Evolutionary conservation across 2,329 filamentous ascomycete genomes (phyloP).

Genomic region (Apiospora kogelbergensis): DNA sequence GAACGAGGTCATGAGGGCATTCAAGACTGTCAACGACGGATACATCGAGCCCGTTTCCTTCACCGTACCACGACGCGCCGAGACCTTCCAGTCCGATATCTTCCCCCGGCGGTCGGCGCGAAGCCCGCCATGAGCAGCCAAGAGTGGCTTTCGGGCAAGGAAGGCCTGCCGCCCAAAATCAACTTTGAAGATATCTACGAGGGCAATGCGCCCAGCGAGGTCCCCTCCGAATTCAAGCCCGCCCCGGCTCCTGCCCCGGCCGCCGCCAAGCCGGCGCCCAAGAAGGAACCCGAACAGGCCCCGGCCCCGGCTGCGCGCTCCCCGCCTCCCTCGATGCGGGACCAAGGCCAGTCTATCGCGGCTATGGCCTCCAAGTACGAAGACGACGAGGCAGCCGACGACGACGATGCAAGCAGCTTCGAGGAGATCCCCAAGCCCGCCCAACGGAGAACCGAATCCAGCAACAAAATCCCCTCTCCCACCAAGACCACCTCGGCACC

Average conservation of each 20-base stretch:
- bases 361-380: slow-evolving; percentile 84
- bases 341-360: slow-evolving; percentile 85
- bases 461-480: slow-evolving; percentile 18
- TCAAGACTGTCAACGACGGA: slow-evolving; percentile 92
- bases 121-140: slow-evolving; percentile 77
- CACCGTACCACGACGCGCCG: slow-evolving; percentile 88
- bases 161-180: slow-evolving; percentile 83
- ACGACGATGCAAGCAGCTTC: slow-evolving; percentile 73
- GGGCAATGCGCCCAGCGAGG: slow-evolving; percentile 75
- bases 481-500: slow-evolving; percentile 39
- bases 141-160: slow-evolving; percentile 88
- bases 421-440: slow-evolving; percentile 79
- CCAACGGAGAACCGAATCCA: slow-evolving; percentile 49
- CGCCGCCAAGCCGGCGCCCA: slow-evolving; percentile 47
- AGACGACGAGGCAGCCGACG: slow-evolving; percentile 62
- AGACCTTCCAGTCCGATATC: slow-evolving; percentile 96
- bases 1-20: slow-evolving; percentile 92
- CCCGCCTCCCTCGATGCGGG: slow-evolving; percentile 69
- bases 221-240: slow-evolving; percentile 68
- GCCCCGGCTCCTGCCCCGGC: slow-evolving; percentile 43
- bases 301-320: slow-evolving; percentile 49
- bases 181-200: slow-evolving; percentile 92
- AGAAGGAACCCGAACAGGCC: slow-evolving; percentile 52
- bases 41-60: slow-evolving; percentile 98
- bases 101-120: slow-evolving; percentile 79